phyloP scores from a whole-genome alignment of 2,329 filamentous ascomycete genomes.

The Tolypocladium endophyticum region DNA sequence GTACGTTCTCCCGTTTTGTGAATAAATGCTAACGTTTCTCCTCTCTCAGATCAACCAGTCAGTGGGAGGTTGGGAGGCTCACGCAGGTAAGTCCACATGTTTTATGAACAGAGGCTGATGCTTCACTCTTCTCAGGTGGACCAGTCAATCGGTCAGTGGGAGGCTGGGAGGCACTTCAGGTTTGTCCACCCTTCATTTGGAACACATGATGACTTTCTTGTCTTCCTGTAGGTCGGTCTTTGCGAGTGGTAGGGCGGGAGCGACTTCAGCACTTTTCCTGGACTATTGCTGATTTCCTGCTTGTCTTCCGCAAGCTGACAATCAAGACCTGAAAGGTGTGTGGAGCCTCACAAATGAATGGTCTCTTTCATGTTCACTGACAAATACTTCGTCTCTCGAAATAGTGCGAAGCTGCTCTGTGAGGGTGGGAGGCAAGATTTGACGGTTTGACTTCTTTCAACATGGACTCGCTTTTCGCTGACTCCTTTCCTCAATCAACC shows the following conservation, averaged over 20 bases:
- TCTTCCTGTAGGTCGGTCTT: neutral
- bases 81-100: neutral
- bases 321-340: neutral
- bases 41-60: neutral
- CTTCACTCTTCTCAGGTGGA: neutral
- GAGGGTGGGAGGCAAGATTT: neutral
- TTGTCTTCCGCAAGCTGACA: neutral
- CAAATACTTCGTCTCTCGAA: neutral
- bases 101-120: neutral
- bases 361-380: neutral
- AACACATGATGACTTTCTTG: neutral
- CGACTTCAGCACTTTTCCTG: neutral
- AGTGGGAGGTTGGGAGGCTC: neutral
- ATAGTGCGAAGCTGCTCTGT: neutral
- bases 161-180: neutral
- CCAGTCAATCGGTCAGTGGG: neutral
- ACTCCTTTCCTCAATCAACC: neutral
- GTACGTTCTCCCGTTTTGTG: too few relatives aligned
- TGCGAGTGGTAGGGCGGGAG: neutral
- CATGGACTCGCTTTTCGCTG: neutral
- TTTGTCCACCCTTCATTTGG: neutral
- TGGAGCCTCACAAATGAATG: neutral
- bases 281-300: neutral
- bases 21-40: neutral
- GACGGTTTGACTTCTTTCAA: neutral